These are phyloP conservation scores for Trichopus zeylanicus DNA, from an alignment of 116 monocot species.

Conservation along the genomic window DNA sequence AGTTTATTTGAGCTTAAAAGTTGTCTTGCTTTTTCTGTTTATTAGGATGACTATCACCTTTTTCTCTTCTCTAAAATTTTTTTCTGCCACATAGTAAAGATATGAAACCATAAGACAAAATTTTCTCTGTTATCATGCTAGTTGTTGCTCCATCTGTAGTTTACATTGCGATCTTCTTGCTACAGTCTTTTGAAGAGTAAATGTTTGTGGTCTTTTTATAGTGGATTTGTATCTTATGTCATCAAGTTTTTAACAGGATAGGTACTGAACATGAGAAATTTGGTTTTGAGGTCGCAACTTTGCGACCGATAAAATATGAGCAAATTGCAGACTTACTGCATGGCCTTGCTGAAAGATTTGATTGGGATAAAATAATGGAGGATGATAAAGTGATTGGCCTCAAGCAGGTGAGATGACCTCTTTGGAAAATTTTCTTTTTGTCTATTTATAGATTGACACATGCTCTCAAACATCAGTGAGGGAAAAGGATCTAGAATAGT, in stretches of 20 bases:
- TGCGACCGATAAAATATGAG: slow-evolving; percentile 79
- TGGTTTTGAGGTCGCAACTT: slow-evolving; percentile 78
- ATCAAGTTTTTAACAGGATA: slow-evolving; percentile 50
- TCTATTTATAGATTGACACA: too few relatives aligned
- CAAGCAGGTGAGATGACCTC: slow-evolving; percentile 63
- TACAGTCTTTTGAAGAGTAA: neutral
- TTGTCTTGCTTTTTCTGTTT: too few relatives aligned
- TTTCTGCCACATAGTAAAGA: too few relatives aligned
- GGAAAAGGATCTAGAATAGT: too few relatives aligned
- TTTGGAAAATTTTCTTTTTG: neutral
- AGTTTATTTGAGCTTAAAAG: too few relatives aligned
- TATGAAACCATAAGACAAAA: too few relatives aligned
- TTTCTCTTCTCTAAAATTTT: too few relatives aligned
- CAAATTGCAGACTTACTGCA: slow-evolving; percentile 80
- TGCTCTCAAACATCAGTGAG: neutral
- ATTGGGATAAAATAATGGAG: slow-evolving; percentile 97
- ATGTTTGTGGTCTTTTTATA: neutral
- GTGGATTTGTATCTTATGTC: neutral
- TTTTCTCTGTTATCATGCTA: too few relatives aligned
- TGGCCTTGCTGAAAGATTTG: slow-evolving; percentile 93
- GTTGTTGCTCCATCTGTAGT: too few relatives aligned
- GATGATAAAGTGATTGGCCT: slow-evolving; percentile 80
- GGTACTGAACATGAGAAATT: slow-evolving; percentile 99
- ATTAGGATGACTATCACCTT: too few relatives aligned
- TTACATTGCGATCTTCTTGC: too few relatives aligned